phyloP scores from a whole-genome alignment of 495 filamentous ascomycete genomes.

The Peziza echinospora region DNA sequence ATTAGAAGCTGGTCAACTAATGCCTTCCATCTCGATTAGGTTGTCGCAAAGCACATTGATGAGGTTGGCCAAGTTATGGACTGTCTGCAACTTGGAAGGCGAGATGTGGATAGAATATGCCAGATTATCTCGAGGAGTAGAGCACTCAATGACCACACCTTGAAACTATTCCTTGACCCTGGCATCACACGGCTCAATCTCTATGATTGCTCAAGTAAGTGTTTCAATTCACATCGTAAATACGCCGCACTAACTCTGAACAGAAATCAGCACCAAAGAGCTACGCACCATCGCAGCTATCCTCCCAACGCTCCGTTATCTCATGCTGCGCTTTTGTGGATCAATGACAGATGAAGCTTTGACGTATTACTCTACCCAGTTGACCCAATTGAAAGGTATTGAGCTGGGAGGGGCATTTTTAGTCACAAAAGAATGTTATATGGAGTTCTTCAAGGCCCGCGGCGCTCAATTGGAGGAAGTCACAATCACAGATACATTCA shows the following conservation, averaged over 20 bases:
- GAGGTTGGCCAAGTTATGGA: constrained; percentile 16
- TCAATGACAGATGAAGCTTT: constrained; percentile 13
- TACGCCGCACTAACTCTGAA: background rate
- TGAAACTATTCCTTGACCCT: constrained; percentile 15
- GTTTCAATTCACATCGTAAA: background rate
- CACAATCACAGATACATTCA: constrained; percentile 11
- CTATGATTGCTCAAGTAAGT: constrained; percentile 18
- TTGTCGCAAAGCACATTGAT: constrained; percentile 15
- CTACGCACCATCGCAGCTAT: constrained; percentile 9
- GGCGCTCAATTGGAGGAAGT: constrained; percentile 8
- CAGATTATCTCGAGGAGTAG: constrained; percentile 17
- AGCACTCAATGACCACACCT: constrained; percentile 9
- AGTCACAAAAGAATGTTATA: constrained; percentile 9
- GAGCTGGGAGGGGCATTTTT: constrained; percentile 16
- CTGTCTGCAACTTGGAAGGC: constrained; percentile 3
- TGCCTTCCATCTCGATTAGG: constrained; percentile 7
- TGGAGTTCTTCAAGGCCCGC: constrained; percentile 7
- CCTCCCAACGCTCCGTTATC: constrained; percentile 11
- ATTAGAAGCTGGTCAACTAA: no score
- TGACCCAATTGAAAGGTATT: constrained; percentile 8
- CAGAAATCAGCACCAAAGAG: constrained; percentile 11
- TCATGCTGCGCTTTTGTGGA: constrained; percentile 12
- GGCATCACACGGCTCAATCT: constrained; percentile 8
- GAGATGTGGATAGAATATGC: constrained; percentile 16
- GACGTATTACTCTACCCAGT: constrained; percentile 13